A percentile compares a stretch with the other conserved stretches of the same genome.
Evolutionary conservation across 192 early-diverging fungal species (phyloP).

Genomic region (Linnemannia exigua): DNA sequence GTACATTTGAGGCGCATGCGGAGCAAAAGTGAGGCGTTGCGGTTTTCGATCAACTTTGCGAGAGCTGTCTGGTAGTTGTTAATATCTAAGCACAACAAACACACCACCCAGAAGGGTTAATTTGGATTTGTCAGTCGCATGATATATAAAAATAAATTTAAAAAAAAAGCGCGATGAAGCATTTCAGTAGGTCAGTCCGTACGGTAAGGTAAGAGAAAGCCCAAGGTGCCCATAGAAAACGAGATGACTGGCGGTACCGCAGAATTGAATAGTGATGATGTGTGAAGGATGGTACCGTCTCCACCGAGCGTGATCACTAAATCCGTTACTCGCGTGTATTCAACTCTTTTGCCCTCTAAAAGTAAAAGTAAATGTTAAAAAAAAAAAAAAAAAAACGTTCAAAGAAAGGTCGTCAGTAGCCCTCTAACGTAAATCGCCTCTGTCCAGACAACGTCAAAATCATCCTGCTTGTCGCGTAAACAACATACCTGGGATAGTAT

Average conservation of each 20-base stretch:
- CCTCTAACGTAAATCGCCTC: no score
- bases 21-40: slow-evolving; percentile 74
- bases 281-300: slow-evolving; percentile 93
- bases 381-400: background rate
- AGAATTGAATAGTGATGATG: slow-evolving; percentile 82
- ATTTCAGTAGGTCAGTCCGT: no score
- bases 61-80: slow-evolving; percentile 72
- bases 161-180: no score
- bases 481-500: slow-evolving; percentile 65
- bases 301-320: slow-evolving; percentile 95
- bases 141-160: no score
- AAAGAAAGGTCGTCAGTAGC: no score
- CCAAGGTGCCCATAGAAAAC: slow-evolving; percentile 93
- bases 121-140: no score
- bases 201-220: slow-evolving; percentile 92
- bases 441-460: no score
- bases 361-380: no score
- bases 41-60: slow-evolving; percentile 69
- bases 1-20: slow-evolving; percentile 86
- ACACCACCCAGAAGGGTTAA: no score
- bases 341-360: slow-evolving; percentile 56
- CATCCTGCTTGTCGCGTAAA: background rate
- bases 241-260: slow-evolving; percentile 90
- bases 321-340: slow-evolving; percentile 81
- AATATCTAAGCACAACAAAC: slow-evolving; percentile 79